Evolutionary conservation across 495 filamentous ascomycete genomes (phyloP).

Genomic region (Daldinia concentrica): DNA sequence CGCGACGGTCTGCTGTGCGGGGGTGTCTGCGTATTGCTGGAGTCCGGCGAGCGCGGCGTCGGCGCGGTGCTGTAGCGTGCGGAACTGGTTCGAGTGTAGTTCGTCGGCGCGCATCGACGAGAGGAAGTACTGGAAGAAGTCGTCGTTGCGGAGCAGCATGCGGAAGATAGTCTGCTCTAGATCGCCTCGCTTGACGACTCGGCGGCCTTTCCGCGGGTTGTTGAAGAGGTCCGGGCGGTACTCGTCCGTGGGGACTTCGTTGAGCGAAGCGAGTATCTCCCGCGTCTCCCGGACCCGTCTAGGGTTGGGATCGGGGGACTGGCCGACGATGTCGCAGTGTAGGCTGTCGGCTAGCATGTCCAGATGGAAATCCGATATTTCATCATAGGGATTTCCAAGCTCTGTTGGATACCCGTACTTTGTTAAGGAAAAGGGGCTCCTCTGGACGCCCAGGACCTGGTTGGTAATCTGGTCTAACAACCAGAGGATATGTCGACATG

Average conservation of each 20-base stretch:
- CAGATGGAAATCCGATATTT: constrained; percentile 54
- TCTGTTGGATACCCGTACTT: constrained; percentile 52
- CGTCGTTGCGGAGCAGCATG: constrained; percentile 56
- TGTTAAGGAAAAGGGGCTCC: constrained; percentile 48
- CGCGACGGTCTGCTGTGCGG: constrained; percentile 20
- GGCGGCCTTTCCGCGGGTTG: constrained; percentile 32
- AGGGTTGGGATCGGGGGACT: constrained; percentile 42
- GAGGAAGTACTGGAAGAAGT: constrained; percentile 55
- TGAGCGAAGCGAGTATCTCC: constrained; percentile 56
- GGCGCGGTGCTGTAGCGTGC: constrained; percentile 17
- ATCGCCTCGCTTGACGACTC: constrained; percentile 51
- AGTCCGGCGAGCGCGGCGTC: constrained; percentile 6
- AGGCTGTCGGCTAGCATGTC: constrained; percentile 57
- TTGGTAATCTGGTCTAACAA: constrained; percentile 57
- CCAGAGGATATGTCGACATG: constrained; percentile 61
- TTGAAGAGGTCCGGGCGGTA: constrained; percentile 54
- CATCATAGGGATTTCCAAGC: constrained; percentile 54
- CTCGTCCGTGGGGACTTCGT: constrained; percentile 44
- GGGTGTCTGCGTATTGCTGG: constrained; percentile 11
- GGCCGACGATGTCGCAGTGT: constrained; percentile 52
- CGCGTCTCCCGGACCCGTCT: constrained; percentile 52
- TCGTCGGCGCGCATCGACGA: constrained; percentile 49
- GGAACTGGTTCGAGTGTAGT: constrained; percentile 52
- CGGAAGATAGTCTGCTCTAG: constrained; percentile 58
- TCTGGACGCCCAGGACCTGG: constrained; percentile 50